Evolutionary conservation across 2,329 filamentous ascomycete genomes (phyloP).

Genomic region (Cryoendolithus antarcticus): DNA sequence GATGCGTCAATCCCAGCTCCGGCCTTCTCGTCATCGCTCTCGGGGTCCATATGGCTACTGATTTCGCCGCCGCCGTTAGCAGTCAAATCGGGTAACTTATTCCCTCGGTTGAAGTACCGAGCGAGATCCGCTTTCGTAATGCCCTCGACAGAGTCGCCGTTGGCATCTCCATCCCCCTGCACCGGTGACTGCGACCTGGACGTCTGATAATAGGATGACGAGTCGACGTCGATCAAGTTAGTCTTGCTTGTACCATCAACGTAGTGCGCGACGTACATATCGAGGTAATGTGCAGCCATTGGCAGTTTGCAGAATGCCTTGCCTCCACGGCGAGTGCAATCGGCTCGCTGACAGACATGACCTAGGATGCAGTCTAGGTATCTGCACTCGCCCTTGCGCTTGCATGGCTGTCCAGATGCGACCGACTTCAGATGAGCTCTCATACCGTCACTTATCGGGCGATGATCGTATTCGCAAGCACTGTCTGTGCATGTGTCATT

Average conservation of each 20-base stretch:
- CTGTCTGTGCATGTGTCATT: conserved; percentile 16
- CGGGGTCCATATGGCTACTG: no score
- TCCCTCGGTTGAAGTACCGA: no score
- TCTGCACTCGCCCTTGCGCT: conserved; percentile 30
- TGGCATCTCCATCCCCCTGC: no score
- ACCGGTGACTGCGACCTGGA: no score
- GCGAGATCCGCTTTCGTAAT: no score
- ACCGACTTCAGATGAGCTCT: conserved; percentile 33
- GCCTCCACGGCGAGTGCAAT: conserved; percentile 17
- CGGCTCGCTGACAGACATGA: conserved; percentile 31
- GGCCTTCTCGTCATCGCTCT: no score
- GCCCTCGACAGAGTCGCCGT: no score
- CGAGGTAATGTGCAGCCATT: conserved; percentile 1
- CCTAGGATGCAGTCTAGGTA: conserved; percentile 33
- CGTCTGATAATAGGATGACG: no score
- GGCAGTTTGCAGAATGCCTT: conserved; percentile 15
- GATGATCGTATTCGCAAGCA: conserved; percentile 36
- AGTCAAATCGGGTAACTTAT: no score
- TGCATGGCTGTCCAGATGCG: conserved; percentile 33
- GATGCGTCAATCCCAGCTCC: no score
- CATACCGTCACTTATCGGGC: conserved; percentile 26
- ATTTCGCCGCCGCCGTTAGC: no score
- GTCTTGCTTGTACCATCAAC: conserved; percentile 4
- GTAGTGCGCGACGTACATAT: no score
- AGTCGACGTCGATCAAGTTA: background rate